Evolutionary conservation across 441 rosid species (phyloP), one percentile per base, ranked within the genome.

Genomic region (Daphne laureola): DNA sequence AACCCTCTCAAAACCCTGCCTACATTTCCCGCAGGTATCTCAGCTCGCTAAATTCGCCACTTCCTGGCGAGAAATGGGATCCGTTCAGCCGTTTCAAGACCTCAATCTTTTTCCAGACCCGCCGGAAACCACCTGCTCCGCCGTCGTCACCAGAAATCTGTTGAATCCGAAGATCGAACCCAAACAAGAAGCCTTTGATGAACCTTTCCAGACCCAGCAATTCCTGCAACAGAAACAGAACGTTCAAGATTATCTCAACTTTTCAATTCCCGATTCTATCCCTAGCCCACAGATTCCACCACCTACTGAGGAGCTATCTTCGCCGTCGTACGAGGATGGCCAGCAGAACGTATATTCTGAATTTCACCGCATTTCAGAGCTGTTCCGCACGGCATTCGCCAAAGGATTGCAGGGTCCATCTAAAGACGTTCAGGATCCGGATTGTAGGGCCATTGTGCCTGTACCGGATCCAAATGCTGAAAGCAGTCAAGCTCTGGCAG

Each of bases 371-470:
- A 59, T 82, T 47, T 68, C 93, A 4, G 81, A 80, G 62, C 87
- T 81, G 45, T 86, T 88, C 73, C 80, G 77, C 8, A 50, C 86
- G 1, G 89, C 86, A 1, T 88, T 91, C 66, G 67, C 86, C 14
- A 54, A 76, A 17, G 80, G 74, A 9, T 46, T 74, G 0, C 64
- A 65, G 11, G 70, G 69, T 1, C 25, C 25, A 21, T 65, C 65
- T 63, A 72, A 57, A 15, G 83, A 78, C 49, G 70, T 63, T 16
- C 55, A 75, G 4, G 81, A 79, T 69, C 75, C 85, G 0, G 73
- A 71, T 63, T 66, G 88, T 5, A 76, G 77, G 12, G 96, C 95
- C 35, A 81, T 88, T 4, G 82, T 88, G 0, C 76, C 87, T 2
- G 69, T 77, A 0, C 69, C 66, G 15, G 72, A 64, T 17, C 57